A percentile compares a stretch with the other conserved stretches of the same genome.
Conservation (phyloP, 2,329 filamentous ascomycete genomes). For the Penicillium sp. region DNA sequence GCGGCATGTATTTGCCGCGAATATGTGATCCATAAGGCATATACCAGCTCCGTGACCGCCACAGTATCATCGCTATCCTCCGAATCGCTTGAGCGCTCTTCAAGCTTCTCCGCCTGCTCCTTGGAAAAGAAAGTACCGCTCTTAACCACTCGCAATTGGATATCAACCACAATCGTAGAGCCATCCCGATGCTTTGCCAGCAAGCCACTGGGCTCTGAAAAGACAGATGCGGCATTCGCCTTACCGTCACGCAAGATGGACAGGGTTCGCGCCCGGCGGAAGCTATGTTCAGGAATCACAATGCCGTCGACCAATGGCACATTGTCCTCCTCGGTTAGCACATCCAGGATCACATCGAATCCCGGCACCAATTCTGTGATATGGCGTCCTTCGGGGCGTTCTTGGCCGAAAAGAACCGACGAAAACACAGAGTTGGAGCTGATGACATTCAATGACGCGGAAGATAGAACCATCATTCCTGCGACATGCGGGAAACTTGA, state of each 20-base stretch:
- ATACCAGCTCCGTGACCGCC: conserved; percentile 78
- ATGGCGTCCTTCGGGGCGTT: conserved; percentile 77
- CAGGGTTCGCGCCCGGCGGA: conserved; percentile 84
- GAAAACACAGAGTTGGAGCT: conserved; percentile 97
- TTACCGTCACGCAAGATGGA: conserved; percentile 82
- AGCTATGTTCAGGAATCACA: conserved; percentile 94
- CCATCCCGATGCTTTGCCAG: conserved; percentile 88
- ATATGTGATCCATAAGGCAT: conserved; percentile 96
- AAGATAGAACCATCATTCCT: conserved; percentile 91
- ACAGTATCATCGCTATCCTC: conserved; percentile 45
- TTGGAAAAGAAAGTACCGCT: conserved; percentile 71
- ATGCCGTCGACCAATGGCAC: conserved; percentile 87
- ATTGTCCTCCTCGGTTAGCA: conserved; percentile 85
- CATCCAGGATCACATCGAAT: conserved; percentile 80
- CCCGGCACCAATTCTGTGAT: conserved; percentile 82
- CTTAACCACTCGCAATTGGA: conserved; percentile 95
- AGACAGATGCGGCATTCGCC: conserved; percentile 75
- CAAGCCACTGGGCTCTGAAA: conserved; percentile 82
- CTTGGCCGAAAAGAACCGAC: conserved; percentile 86
- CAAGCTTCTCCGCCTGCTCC: conserved; percentile 66
- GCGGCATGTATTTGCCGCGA: conserved; percentile 87
- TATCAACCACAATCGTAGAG: conserved; percentile 87
- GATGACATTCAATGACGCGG: conserved; percentile 75
- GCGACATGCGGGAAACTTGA: conserved; percentile 98
- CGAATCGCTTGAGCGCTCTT: conserved; percentile 64